Conservation (phyloP, 2,329 filamentous ascomycete species). For the Podosphaera leucotricha region DNA sequence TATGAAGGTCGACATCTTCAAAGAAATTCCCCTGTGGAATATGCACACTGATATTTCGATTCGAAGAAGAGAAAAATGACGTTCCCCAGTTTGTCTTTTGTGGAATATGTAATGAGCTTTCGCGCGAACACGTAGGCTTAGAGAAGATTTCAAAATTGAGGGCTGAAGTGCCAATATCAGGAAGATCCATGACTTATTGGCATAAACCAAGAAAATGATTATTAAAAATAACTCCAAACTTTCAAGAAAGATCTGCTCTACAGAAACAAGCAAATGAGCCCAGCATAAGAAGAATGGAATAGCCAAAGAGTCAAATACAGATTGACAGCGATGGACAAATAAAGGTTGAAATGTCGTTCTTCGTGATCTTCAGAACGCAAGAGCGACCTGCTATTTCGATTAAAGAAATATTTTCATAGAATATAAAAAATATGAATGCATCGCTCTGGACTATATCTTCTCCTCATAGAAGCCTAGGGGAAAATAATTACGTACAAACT, state of each 20-base stretch:
- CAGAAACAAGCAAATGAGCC: constrained; percentile 7
- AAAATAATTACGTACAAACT: no score
- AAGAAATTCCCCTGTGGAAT: constrained; percentile 12
- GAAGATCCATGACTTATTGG: constrained; percentile 11
- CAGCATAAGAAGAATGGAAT: constrained; percentile 10
- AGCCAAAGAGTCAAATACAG: constrained; percentile 5
- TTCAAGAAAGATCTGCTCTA: constrained; percentile 14
- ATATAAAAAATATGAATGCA: not conserved
- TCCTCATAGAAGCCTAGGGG: not conserved
- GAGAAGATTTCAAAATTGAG: constrained; percentile 4
- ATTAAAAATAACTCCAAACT: constrained; percentile 15
- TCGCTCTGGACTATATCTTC: not conserved
- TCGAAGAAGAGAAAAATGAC: constrained; percentile 13
- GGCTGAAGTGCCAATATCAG: constrained; percentile 3
- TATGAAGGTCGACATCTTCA: constrained; percentile 16
- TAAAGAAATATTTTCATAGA: not conserved
- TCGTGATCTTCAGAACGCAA: not conserved
- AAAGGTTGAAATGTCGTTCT: not conserved
- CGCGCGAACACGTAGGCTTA: constrained; percentile 13
- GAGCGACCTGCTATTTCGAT: not conserved
- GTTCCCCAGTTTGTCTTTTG: constrained; percentile 19
- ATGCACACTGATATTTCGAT: constrained; percentile 6
- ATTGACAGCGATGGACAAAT: constrained; percentile 2
- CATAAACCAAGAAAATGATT: constrained; percentile 11
- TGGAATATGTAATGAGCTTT: constrained; percentile 19